These are phyloP conservation scores for Alloascoidea africana DNA, from an alignment of 805 yeast species.

Conservation along the genomic window DNA sequence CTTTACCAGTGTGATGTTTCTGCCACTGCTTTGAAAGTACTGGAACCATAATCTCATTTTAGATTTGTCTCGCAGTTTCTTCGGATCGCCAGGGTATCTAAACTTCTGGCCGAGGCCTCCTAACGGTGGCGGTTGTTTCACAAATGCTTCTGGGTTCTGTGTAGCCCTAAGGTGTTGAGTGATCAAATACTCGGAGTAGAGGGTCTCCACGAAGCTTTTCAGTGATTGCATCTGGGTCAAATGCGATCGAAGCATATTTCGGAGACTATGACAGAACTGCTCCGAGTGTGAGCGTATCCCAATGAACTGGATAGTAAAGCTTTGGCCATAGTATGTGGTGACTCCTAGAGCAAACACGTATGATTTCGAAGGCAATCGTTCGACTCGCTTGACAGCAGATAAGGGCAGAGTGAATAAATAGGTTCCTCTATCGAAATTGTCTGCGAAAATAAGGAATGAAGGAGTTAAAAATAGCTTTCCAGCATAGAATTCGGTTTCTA, in stretches of 20 bases:
- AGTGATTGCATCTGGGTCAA: constrained; percentile 41
- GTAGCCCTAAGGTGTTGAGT: constrained; percentile 1
- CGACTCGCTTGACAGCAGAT: constrained; percentile 70
- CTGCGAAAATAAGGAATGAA: constrained; percentile 62
- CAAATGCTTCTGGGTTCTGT: too few relatives aligned
- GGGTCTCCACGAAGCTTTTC: constrained; percentile 47
- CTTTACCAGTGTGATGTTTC: constrained; percentile 61
- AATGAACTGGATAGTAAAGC: constrained; percentile 53
- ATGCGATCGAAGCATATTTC: constrained; percentile 44
- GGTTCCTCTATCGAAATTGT: constrained; percentile 49
- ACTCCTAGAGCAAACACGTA: constrained; percentile 70
- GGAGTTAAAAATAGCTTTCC: constrained; percentile 63
- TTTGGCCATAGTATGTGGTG: constrained; percentile 48
- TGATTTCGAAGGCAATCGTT: constrained; percentile 62
- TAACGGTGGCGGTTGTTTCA: constrained; percentile 37
- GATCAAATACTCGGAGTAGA: constrained; percentile 76
- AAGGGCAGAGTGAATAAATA: constrained; percentile 62
- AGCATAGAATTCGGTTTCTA: constrained; percentile 30
- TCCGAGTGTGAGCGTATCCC: constrained; percentile 73
- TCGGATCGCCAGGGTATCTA: constrained; percentile 84
- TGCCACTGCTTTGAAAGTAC: constrained; percentile 68
- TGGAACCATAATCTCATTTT: constrained; percentile 93
- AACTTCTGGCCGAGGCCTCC: constrained; percentile 82
- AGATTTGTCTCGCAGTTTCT: constrained; percentile 59
- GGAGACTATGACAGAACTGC: constrained; percentile 56